Percentiles rank a stretch among this genome's conserved stretches.
Conservation (phyloP, 805 yeast species). For the Cyberlindnera bimundalis region DNA sequence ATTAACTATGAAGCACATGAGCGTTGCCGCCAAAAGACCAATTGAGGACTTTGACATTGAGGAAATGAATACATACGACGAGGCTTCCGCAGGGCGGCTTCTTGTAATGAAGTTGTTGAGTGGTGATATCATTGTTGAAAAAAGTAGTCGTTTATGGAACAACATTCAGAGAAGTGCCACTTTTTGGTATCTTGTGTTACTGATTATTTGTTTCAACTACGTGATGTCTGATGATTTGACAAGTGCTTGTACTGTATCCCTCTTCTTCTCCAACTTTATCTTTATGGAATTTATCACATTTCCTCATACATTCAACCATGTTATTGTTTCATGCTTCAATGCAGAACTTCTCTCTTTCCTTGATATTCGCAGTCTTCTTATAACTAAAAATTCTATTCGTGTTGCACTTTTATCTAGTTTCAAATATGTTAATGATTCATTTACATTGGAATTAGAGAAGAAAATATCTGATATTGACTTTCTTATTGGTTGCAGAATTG, state of each 20-base stretch:
- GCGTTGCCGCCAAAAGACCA: not conserved
- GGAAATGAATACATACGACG: too few relatives aligned
- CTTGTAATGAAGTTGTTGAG: not conserved
- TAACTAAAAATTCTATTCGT: not conserved
- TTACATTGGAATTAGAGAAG: not conserved
- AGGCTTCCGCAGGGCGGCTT: too few relatives aligned
- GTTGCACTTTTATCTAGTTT: not conserved
- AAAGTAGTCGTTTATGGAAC: not conserved
- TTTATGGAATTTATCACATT: not conserved
- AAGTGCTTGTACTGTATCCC: not conserved
- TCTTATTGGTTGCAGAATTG: not conserved
- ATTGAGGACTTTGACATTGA: not conserved
- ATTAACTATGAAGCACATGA: not conserved
- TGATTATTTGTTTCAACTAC: not conserved
- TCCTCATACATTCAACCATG: not conserved
- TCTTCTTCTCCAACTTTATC: not conserved
- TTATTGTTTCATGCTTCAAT: not conserved
- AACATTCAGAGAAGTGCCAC: not conserved
- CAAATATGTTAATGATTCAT: too few relatives aligned
- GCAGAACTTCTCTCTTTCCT: not conserved
- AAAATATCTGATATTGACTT: not conserved
- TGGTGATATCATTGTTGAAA: not conserved
- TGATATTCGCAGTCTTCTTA: not conserved
- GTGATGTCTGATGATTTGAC: not conserved
- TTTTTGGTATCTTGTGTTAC: conserved; percentile 2